phyloP scores from a whole-genome alignment of 352 stramenopile species.

The Pythium myriotylum region DNA sequence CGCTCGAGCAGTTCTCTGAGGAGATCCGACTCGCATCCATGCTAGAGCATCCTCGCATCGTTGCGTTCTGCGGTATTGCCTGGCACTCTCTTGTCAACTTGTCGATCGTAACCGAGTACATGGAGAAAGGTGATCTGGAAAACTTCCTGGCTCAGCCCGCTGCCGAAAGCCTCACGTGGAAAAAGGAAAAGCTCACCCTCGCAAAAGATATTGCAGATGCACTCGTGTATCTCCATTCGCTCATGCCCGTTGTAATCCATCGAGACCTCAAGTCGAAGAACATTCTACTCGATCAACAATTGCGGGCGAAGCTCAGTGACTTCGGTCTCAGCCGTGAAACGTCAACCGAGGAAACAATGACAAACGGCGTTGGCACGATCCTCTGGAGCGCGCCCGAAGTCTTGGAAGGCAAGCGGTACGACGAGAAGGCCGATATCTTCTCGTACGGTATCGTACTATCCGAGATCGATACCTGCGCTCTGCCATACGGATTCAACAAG shows the following conservation, averaged over 20 bases:
- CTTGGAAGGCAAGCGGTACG: conserved; percentile 71
- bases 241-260: conserved; percentile 69
- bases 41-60: conserved; percentile 80
- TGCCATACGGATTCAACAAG: conserved; percentile 71
- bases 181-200: conserved; percentile 56
- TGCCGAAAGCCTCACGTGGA: conserved; percentile 52
- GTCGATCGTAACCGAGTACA: conserved; percentile 80
- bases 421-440: conserved; percentile 81
- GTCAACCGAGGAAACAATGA: conserved; percentile 76
- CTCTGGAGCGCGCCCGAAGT: conserved; percentile 75
- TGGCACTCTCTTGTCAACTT: conserved; percentile 80
- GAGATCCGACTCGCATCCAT: conserved; percentile 82
- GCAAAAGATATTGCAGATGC: conserved; percentile 70
- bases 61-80: conserved; percentile 77
- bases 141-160: conserved; percentile 42
- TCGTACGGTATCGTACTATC: conserved; percentile 75
- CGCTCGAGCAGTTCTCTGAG: conserved; percentile 78
- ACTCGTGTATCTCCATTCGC: conserved; percentile 71
- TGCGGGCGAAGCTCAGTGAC: conserved; percentile 73
- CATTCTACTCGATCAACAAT: conserved; percentile 57
- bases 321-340: conserved; percentile 71
- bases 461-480: conserved; percentile 75
- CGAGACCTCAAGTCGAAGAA: conserved; percentile 81
- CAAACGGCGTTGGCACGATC: conserved; percentile 75
- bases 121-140: conserved; percentile 75